These are phyloP conservation scores for Pigoraptor vietnamica DNA, from an alignment of 78 protist species.

Conservation along the genomic window DNA sequence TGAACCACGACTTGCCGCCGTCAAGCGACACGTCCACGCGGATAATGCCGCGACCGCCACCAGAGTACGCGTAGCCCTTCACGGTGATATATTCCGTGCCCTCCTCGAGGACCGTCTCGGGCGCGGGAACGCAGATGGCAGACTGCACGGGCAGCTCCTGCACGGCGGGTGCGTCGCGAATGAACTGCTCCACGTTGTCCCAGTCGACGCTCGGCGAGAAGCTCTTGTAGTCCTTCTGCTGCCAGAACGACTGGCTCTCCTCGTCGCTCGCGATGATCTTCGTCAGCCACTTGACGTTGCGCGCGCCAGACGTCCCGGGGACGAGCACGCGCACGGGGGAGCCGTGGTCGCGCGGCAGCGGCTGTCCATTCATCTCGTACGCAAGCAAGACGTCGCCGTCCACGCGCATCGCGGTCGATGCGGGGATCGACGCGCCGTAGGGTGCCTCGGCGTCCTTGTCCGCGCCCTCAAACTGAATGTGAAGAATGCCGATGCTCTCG, in stretches of 20 bases:
- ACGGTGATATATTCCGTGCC: neutral
- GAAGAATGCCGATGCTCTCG: neutral
- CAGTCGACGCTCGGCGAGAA: slow-evolving; percentile 24
- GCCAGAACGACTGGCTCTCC: slow-evolving; percentile 66
- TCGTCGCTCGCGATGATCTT: slow-evolving; percentile 20
- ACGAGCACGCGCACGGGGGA: slow-evolving; percentile 82
- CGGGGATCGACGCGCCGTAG: slow-evolving; percentile 61
- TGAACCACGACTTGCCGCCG: slow-evolving; percentile 67
- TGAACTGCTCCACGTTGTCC: neutral
- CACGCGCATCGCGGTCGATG: slow-evolving; percentile 30
- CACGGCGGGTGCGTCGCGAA: slow-evolving; percentile 32
- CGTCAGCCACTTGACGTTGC: slow-evolving; percentile 83
- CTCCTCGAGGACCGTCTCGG: neutral
- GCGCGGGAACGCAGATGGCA: slow-evolving; percentile 44
- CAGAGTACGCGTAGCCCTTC: slow-evolving; percentile 68
- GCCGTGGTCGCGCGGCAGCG: slow-evolving; percentile 78
- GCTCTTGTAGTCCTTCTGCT: slow-evolving; percentile 68
- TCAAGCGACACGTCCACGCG: slow-evolving; percentile 83
- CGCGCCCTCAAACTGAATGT: slow-evolving; percentile 46
- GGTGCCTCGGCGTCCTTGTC: slow-evolving; percentile 1
- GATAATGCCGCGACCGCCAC: slow-evolving; percentile 83
- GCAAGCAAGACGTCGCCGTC: slow-evolving; percentile 80
- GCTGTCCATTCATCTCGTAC: slow-evolving; percentile 82
- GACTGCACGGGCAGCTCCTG: slow-evolving; percentile 70
- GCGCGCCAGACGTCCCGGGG: slow-evolving; percentile 87